Conservation (phyloP, 345 rosid species). For the Gossypium anomalum region DNA sequence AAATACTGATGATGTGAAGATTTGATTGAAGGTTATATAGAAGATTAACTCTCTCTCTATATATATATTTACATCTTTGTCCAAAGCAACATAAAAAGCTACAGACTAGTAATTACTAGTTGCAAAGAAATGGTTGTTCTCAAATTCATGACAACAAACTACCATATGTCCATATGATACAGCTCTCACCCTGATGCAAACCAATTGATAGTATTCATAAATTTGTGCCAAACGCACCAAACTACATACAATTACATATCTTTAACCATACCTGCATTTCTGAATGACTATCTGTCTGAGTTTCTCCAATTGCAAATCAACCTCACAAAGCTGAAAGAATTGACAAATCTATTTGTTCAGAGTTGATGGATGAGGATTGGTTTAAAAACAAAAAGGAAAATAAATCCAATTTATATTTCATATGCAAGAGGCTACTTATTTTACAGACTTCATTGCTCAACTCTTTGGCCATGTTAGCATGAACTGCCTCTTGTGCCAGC, state of each 20-base stretch:
- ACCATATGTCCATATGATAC: not conserved
- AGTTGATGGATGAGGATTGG: not conserved
- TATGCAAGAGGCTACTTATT: not conserved
- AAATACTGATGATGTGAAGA: not conserved
- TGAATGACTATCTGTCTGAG: slow-evolving; percentile 57
- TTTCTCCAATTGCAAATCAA: slow-evolving; percentile 53
- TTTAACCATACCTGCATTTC: slow-evolving; percentile 55
- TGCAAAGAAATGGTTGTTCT: not conserved
- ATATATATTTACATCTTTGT: not conserved
- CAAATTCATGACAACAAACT: not conserved
- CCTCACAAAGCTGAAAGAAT: slow-evolving; percentile 51
- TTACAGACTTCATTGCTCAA: slow-evolving; percentile 59
- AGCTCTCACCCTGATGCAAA: slow-evolving; percentile 9
- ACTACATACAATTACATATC: not conserved
- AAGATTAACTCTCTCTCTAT: not conserved
- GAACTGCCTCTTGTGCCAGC: slow-evolving; percentile 52
- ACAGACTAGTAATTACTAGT: not conserved
- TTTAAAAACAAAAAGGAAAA: not conserved
- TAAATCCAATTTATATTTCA: not conserved
- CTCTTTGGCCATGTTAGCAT: slow-evolving; percentile 51
- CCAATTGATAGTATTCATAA: not conserved
- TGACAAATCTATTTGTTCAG: slow-evolving; percentile 7
- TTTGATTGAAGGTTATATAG: not conserved
- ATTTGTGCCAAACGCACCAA: not conserved
- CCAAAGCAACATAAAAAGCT: not conserved